Evolutionary conservation across 352 stramenopile species (phyloP), one percentile per base, ranked within the genome.

Genomic region (Globisporangium mamillatum): DNA sequence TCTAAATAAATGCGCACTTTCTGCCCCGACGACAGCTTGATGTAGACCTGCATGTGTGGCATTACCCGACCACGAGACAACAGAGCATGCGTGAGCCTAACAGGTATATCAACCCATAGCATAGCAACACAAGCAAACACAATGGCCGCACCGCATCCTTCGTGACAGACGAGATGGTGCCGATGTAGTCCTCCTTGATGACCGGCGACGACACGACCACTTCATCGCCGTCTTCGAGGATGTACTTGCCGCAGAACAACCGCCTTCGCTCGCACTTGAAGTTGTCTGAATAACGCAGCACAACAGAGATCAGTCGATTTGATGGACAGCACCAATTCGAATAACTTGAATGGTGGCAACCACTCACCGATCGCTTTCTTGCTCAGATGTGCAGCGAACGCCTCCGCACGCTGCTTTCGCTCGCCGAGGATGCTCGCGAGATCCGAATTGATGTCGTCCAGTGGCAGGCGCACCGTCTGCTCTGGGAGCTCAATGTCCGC

Each of bases 141-240:
- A 57, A 34, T 34, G 16, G 14, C 60, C 74, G 59, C 68, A 89
- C 80, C n/a, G 83, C 85, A 62, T 92, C 78, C 66, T 88, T 74
- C 3, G 79, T 84, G 34, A 95, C 79, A 24, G 87, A 92, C 63
- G 78, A 84, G 67, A 95, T 91, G 24, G 75, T 86, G 62, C 87
- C 87, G n/a, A 86, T 81, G 72, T 91, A 95, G 44, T 92, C 74
- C 67, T 91, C 79, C 32, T 88, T 73, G 44, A 90, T 72, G 18
- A 92, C 67, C 1, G 84, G 79, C 55, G 86, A 85, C 8, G 76
- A 84, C 59, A 93, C 66, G 9, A 88, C 76, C 32, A 93, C 83
- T 64, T 95, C 87, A 55, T 95, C 87, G 46, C 87, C 87, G 50
- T 95, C 85, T 66, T 93, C 83, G 66, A 92, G 91, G 8, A 92